Base-by-base conservation (phyloP, 2,329 filamentous ascomycete species). In the Neofusicoccum umdonicola region DNA sequence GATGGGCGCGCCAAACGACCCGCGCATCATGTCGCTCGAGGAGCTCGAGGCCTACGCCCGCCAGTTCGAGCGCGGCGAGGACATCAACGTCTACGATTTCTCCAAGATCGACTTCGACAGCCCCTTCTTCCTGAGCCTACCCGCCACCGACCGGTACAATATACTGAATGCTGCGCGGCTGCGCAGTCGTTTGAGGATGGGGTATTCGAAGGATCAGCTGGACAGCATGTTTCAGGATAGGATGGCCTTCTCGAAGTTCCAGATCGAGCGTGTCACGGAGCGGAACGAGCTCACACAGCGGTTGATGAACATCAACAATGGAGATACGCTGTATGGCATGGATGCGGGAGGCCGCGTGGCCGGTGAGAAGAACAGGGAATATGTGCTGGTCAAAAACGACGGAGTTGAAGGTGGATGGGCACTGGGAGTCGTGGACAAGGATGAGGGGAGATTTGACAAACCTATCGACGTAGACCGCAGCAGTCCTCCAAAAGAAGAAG, bases 41-140 rank as follows among this genome's bases (percentile, higher is more conserved):
- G 94, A 99, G 74, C 80, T 99, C 65, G 92, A 98, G 78, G 90
- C 94, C 69, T 99, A 99, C 74, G 94, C 96, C 3, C 84, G 89
- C 60, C 93, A 98, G 68, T 98, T 98, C 72, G 87, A 97, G 71
- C 88, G 87, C 66, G 95, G 95, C 63, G 93, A 98, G 77, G 94
- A 98, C 74, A 90, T 98, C 74, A 83, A 83, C 65, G 79, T 83
- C 4, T 98, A 98, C 77, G 94, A 98, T 78, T 99, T 99, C 74
- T 96, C 91, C 73, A 98, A 98, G 78, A 99, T 99, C 71, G 95
- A 99, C 74, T 99, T 98, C 72, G 91, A 98, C 69, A 92, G 93
- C 69, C 88, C 94, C 12, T 99, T 99, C 78, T 99, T 99, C 80
- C 87, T 90, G 75, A 97, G 92, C 74, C 79, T 99, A 65, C 95